Evolutionary conservation across 2,329 filamentous ascomycete genomes (phyloP).

Genomic region (Beauveria brongniartii): DNA sequence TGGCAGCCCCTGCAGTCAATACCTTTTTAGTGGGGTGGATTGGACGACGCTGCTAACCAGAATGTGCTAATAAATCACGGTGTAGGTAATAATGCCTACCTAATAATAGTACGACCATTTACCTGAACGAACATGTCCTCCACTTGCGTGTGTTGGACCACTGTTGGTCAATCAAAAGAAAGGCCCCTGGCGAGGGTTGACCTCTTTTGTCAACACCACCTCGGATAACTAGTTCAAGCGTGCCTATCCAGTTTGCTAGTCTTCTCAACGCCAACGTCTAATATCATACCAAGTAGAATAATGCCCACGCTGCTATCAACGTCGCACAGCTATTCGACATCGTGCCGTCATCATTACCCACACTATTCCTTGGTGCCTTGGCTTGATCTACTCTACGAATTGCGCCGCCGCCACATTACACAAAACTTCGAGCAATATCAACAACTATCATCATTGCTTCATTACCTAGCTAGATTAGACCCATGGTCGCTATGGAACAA

Average conservation of each 20-base stretch:
- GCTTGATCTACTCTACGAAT: background rate
- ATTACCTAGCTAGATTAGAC: conserved; percentile 2
- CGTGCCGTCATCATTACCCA: conserved; percentile 10
- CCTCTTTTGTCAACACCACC: too few relatives aligned
- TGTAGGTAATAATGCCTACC: background rate
- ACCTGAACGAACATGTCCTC: background rate
- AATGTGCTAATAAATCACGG: background rate
- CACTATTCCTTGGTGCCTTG: background rate
- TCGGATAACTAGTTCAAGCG: too few relatives aligned
- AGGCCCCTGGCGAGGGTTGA: too few relatives aligned
- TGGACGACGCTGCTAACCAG: background rate
- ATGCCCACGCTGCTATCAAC: background rate
- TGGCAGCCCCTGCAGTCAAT: background rate
- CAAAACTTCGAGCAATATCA: background rate
- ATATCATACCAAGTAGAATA: background rate
- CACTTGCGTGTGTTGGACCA: too few relatives aligned
- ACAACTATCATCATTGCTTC: background rate
- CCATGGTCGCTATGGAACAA: background rate
- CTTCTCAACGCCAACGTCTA: too few relatives aligned
- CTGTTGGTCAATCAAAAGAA: background rate
- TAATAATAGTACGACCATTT: background rate
- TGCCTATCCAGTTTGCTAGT: too few relatives aligned
- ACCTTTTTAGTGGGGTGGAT: background rate
- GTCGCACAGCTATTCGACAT: background rate
- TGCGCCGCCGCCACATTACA: background rate